A percentile compares a stretch with the other conserved stretches of the same genome.
These are phyloP conservation scores for Debaryomyces hansenii DNA, from an alignment of 805 yeast genomes.

Conservation along the genomic window DNA sequence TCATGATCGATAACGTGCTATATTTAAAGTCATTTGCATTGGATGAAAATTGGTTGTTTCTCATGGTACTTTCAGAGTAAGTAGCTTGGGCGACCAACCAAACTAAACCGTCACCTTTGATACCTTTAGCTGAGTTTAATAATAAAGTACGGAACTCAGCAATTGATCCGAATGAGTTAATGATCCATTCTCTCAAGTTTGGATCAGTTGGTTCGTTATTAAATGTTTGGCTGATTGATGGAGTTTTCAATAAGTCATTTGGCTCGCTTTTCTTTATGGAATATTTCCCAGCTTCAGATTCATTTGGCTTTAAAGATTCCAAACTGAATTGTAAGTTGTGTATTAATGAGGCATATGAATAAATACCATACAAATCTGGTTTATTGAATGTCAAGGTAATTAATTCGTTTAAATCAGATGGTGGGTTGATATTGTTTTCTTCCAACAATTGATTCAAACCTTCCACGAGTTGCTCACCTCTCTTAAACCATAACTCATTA, in stretches of 20 bases:
- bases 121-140: conserved; percentile 63
- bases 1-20: conserved; percentile 62
- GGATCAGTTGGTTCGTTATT: conserved; percentile 33
- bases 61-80: conserved; percentile 26
- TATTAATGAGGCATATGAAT: conserved; percentile 46
- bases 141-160: conserved; percentile 73
- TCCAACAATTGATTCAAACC: conserved; percentile 35
- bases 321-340: conserved; percentile 51
- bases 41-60: conserved; percentile 7
- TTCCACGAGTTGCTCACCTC: conserved; percentile 35
- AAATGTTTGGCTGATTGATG: conserved; percentile 34
- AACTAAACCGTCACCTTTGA: conserved; percentile 87
- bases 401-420: conserved; percentile 30
- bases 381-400: conserved; percentile 43
- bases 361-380: conserved; percentile 45
- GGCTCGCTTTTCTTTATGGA: conserved; percentile 19
- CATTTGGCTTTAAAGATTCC: conserved; percentile 39
- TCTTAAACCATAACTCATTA: conserved; percentile 38
- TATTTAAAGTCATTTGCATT: conserved; percentile 13
- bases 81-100: conserved; percentile 75
- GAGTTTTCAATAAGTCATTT: conserved; percentile 45
- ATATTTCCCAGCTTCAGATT: conserved; percentile 15
- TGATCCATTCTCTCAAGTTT: conserved; percentile 48
- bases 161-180: conserved; percentile 69
- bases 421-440: conserved; percentile 25